Evolutionary conservation across 2,329 filamentous ascomycete species (phyloP).

Genomic region (Monilinia fructicola): DNA sequence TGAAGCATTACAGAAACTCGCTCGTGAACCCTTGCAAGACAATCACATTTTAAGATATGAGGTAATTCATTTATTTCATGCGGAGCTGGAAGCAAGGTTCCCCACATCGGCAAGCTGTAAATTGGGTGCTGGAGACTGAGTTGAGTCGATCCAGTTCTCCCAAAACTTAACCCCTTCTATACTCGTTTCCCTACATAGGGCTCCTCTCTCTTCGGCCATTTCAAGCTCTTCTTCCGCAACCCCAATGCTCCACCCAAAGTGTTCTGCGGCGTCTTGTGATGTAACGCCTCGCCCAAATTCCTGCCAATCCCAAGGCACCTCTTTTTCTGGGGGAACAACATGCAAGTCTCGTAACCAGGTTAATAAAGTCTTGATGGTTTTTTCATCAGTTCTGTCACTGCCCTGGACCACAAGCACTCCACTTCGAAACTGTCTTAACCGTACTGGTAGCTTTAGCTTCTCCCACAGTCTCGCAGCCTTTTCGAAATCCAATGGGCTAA

Average conservation of each 20-base stretch:
- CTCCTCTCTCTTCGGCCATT: conserved; percentile 91
- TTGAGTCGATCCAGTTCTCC: conserved; percentile 62
- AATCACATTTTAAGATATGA: background rate
- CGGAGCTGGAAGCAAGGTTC: conserved; percentile 16
- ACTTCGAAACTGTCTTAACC: conserved; percentile 84
- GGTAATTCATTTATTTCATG: conserved; percentile 10
- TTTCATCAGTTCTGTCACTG: conserved; percentile 84
- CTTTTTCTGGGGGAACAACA: conserved; percentile 60
- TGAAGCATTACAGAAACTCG: background rate
- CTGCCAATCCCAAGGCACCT: conserved; percentile 72
- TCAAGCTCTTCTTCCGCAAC: conserved; percentile 94
- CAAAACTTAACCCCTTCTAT: conserved; percentile 91
- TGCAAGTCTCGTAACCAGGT: conserved; percentile 77
- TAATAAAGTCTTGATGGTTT: conserved; percentile 74
- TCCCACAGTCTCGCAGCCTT: conserved; percentile 89
- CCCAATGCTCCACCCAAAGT: conserved; percentile 95
- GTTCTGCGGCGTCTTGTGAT: conserved; percentile 82
- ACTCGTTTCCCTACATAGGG: conserved; percentile 85
- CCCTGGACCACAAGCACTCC: conserved; percentile 93
- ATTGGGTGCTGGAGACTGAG: conserved; percentile 18
- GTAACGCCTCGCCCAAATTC: conserved; percentile 82
- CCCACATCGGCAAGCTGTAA: conserved; percentile 21
- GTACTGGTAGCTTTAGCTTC: conserved; percentile 78
- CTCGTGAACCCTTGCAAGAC: background rate
- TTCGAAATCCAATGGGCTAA: conserved; percentile 88